Base-by-base conservation (phyloP, 2,329 filamentous ascomycete genomes). In the Nectriaceae sp. region DNA sequence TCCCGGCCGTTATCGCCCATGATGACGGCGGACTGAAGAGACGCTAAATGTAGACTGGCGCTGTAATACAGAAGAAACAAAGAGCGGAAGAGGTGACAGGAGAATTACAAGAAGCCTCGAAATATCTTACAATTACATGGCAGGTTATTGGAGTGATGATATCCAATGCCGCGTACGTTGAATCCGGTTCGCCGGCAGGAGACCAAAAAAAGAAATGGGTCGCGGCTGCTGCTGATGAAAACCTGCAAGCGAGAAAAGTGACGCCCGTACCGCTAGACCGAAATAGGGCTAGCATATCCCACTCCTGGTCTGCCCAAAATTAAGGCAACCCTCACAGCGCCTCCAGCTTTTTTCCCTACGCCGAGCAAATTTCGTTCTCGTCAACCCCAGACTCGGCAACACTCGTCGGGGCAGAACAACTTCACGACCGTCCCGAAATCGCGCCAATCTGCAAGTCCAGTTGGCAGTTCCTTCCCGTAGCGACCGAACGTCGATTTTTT, bases 281-380 rank as follows among this genome's bases (percentile, higher is more conserved):
- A 15, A 55, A 51, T n/a, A 31, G 59, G 66, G 45, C 61, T 74
- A 74, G 71, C 65, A 60, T 46, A 56, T 68, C 71, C 67, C 70
- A 73, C 70, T 71, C 65, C 64, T 64, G 61, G 62, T 61, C 61
- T 61, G n/a, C 64, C 60, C 68, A 73, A 73, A 74, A 74, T 72
- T 73, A 65, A 68, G 66, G 67, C 66, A 73, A 67, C 70, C 69
- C 70, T 71, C 68, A 70, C 63, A 61, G 59, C 60, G 60, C 61
- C 65, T 64, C 65, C 61, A 61, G 65, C 61, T 64, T 66, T 70
- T 70, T 68, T 65, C 62, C 57, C 64, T 63, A 65, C 65, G 65
- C 61, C 65, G 68, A 72, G 70, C 66, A 73, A 73, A 68, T 71
- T 72, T 72, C 69, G 65, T 59, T 36, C 67, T 70, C 65, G 67